Conservation (phyloP, 345 rosid species). For the Passiflora organensis region DNA sequence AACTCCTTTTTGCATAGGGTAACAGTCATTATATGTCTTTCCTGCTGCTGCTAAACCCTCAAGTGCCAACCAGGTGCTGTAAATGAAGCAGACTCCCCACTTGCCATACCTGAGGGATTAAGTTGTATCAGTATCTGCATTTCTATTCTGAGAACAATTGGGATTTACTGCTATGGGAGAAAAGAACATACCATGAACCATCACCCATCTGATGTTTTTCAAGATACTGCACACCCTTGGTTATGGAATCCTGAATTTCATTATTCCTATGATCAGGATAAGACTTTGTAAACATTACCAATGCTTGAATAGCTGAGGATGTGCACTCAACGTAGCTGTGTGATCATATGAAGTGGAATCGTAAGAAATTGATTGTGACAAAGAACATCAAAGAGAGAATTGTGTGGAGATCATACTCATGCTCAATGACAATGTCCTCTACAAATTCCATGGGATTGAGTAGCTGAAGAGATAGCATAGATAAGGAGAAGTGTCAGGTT, state of each 20-base stretch:
- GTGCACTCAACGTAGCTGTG: conserved; percentile 45
- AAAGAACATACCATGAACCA: conserved; percentile 43
- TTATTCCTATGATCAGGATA: conserved; percentile 37
- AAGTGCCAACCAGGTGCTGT: conserved; percentile 41
- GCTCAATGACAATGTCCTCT: conserved; percentile 40
- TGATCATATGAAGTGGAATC: not conserved
- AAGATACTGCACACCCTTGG: conserved; percentile 26
- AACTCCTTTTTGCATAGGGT: conserved; percentile 32
- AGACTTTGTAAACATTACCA: conserved; percentile 36
- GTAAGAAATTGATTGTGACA: too few species aligned
- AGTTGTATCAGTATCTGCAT: not conserved
- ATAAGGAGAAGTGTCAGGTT: not conserved
- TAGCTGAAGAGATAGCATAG: conserved; percentile 18
- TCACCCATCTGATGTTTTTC: conserved; percentile 36
- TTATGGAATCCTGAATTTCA: conserved; percentile 39
- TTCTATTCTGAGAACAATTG: not conserved
- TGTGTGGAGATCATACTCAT: conserved; percentile 17
- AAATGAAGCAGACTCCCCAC: conserved; percentile 49
- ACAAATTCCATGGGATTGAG: conserved; percentile 53
- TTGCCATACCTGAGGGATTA: conserved; percentile 41
- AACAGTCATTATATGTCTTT: conserved; percentile 32
- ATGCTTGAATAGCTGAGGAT: conserved; percentile 35
- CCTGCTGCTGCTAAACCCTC: conserved; percentile 42
- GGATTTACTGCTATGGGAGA: not conserved
- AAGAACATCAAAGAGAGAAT: not conserved